Percentiles rank a stretch among this genome's conserved stretches.
Evolutionary conservation across 345 rosid genomes (phyloP).

Genomic region (Mercurialis annua): DNA sequence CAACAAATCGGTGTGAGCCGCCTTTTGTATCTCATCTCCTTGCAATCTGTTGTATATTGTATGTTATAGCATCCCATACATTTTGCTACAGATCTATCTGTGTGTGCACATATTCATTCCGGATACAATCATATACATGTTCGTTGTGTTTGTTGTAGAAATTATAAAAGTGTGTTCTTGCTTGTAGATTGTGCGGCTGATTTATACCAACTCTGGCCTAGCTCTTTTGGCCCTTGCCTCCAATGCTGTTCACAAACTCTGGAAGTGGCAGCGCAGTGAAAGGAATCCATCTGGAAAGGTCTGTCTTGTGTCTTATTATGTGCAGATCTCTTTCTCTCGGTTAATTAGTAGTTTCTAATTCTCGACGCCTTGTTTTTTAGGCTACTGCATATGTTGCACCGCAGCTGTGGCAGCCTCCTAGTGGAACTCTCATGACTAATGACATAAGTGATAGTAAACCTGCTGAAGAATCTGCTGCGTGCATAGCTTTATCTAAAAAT

Average conservation of each 20-base stretch:
- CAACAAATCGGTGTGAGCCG: background rate
- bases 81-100: background rate
- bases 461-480: slow-evolving; percentile 63
- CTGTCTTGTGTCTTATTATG: slow-evolving; percentile 12
- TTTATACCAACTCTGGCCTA: slow-evolving; percentile 58
- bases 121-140: background rate
- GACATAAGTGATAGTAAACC: slow-evolving; percentile 55
- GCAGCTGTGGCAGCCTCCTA: slow-evolving; percentile 75
- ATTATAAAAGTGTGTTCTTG: background rate
- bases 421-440: slow-evolving; percentile 72
- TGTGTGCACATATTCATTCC: background rate
- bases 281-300: slow-evolving; percentile 57
- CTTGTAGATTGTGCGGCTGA: slow-evolving; percentile 50
- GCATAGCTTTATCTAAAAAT: slow-evolving; percentile 87
- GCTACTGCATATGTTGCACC: slow-evolving; percentile 64
- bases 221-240: slow-evolving; percentile 53
- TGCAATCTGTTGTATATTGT: background rate
- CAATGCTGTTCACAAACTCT: slow-evolving; percentile 61
- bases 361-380: slow-evolving; percentile 28
- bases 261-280: slow-evolving; percentile 70
- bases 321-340: background rate
- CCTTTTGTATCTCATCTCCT: background rate
- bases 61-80: background rate
- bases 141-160: background rate
- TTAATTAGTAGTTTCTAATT: slow-evolving; percentile 13